Conservation (phyloP, 176 grass and related monocot species). For the Ananas comosus region DNA sequence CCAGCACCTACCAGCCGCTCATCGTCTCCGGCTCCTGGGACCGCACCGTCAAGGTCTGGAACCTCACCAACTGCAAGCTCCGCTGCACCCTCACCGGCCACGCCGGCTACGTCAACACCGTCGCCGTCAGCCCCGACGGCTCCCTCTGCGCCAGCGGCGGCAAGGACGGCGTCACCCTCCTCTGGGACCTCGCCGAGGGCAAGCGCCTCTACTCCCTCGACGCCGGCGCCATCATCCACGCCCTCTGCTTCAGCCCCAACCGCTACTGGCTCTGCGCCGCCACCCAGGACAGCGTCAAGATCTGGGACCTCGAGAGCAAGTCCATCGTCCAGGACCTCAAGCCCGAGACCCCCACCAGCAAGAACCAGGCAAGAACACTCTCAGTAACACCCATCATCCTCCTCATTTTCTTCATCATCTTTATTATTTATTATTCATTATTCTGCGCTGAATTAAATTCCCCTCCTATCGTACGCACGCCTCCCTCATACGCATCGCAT, state of each 20-base stretch:
- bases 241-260: slow-evolving; percentile 89
- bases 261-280: slow-evolving; percentile 92
- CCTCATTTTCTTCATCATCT: neutral
- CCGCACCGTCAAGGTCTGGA: slow-evolving; percentile 88
- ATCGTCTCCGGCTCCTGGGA: slow-evolving; percentile 88
- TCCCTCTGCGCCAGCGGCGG: slow-evolving; percentile 91
- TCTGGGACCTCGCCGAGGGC: slow-evolving; percentile 83
- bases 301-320: slow-evolving; percentile 97
- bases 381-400: neutral
- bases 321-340: slow-evolving; percentile 83
- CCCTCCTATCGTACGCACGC: no score
- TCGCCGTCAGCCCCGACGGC: slow-evolving; percentile 78
- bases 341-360: slow-evolving; percentile 42
- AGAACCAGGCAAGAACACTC: slow-evolving; percentile 44
- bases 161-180: slow-evolving; percentile 54
- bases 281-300: slow-evolving; percentile 77
- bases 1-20: slow-evolving; percentile 31
- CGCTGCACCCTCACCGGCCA: slow-evolving; percentile 51
- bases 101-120: slow-evolving; percentile 65
- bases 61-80: slow-evolving; percentile 89
- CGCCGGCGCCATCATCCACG: slow-evolving; percentile 56
- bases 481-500: no score
- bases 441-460: no score
- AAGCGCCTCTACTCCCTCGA: slow-evolving; percentile 79
- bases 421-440: no score